Percentiles rank a stretch among this genome's conserved stretches.
Evolutionary conservation across 257 asterid genomes (phyloP).

Genomic region (Solanum tacnaense): DNA sequence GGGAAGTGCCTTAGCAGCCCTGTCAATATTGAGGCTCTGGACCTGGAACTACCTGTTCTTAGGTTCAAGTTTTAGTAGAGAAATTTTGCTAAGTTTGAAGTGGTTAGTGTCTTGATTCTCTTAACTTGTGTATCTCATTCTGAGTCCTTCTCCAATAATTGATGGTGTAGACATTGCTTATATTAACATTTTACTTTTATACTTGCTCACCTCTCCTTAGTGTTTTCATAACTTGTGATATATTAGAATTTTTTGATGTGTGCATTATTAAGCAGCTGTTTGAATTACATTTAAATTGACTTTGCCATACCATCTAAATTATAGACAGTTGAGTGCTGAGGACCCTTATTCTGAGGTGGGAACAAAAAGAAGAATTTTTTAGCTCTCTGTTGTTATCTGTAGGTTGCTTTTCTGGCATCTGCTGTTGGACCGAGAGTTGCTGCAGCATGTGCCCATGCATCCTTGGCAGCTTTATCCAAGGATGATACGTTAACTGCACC

Average conservation of each 20-base stretch:
- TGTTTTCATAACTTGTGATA: neutral
- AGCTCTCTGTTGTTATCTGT: slow-evolving; percentile 15
- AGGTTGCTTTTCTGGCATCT: slow-evolving; percentile 93
- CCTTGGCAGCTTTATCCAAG: slow-evolving; percentile 55
- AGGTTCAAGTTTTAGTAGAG: neutral
- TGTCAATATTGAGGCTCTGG: neutral
- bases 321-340: neutral
- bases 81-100: neutral
- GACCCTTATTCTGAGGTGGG: neutral
- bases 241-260: neutral
- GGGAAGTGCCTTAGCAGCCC: neutral
- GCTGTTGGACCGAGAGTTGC: slow-evolving; percentile 96
- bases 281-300: neutral
- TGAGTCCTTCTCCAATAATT: neutral
- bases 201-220: neutral
- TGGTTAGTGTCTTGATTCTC: neutral
- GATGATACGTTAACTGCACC: slow-evolving; percentile 21
- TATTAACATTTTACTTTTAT: neutral
- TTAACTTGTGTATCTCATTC: neutral
- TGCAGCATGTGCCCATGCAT: slow-evolving; percentile 97
- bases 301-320: neutral
- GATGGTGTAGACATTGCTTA: neutral
- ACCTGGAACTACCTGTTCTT: neutral
- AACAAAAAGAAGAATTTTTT: neutral
- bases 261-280: neutral